Evolutionary conservation across 2,329 filamentous ascomycete species (phyloP).

Genomic region (Trichoderma aggressivum): DNA sequence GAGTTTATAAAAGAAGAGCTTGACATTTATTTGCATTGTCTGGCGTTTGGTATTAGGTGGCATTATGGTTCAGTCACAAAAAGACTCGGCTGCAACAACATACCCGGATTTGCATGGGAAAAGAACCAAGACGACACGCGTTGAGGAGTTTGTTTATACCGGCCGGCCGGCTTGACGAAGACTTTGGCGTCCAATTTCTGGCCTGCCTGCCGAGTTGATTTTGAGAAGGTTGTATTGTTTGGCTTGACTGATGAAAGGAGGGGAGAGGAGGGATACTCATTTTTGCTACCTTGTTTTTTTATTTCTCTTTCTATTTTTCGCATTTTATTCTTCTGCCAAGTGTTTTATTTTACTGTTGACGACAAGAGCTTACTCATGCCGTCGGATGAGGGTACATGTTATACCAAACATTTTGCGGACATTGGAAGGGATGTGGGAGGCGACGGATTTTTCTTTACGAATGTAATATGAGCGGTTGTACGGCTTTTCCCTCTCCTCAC

Average conservation of each 20-base stretch:
- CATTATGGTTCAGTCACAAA: slow-evolving; percentile 23
- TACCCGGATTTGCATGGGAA: slow-evolving; percentile 29
- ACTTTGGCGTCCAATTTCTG: background rate
- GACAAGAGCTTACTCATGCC: background rate
- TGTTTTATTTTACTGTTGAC: slow-evolving; percentile 5
- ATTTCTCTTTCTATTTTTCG: background rate
- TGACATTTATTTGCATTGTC: slow-evolving; percentile 27
- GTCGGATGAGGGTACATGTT: slow-evolving; percentile 2
- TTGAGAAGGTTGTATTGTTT: slow-evolving; percentile 9
- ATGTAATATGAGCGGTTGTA: slow-evolving; percentile 16
- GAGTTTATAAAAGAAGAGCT: slow-evolving; percentile 19
- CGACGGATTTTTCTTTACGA: background rate
- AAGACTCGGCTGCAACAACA: slow-evolving; percentile 27
- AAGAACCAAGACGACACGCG: slow-evolving; percentile 19
- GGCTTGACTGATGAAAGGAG: background rate
- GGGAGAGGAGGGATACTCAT: background rate
- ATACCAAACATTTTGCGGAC: slow-evolving; percentile 1
- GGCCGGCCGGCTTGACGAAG: slow-evolving; percentile 19
- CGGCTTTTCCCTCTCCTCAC: background rate
- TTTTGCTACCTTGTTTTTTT: background rate
- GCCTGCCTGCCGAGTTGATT: slow-evolving; percentile 7
- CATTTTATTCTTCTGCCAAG: background rate
- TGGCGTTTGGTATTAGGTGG: slow-evolving; percentile 26
- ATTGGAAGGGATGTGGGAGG: background rate
- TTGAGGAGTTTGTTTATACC: slow-evolving; percentile 23